Evolutionary conservation across 352 stramenopile genomes (phyloP).

Genomic region (Globisporangium middletonii): DNA sequence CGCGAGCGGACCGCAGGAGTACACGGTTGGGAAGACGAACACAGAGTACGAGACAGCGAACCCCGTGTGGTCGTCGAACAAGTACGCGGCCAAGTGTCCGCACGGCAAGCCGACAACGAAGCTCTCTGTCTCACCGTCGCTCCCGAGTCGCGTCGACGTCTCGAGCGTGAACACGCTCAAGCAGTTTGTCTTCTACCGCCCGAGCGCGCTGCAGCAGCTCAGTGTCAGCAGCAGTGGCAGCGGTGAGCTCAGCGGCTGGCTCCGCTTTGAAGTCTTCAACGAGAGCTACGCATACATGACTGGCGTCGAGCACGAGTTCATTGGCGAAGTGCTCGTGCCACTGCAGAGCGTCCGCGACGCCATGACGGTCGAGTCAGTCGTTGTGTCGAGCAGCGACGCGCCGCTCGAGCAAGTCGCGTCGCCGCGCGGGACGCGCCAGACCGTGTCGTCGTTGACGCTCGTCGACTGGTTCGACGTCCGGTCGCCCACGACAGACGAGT

Average conservation of each 20-base stretch:
- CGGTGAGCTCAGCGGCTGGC: conserved; percentile 46
- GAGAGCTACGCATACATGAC: conserved; percentile 77
- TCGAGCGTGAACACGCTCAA: conserved; percentile 66
- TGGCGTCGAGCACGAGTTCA: conserved; percentile 62
- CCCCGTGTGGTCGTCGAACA: conserved; percentile 75
- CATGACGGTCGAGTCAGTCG: conserved; percentile 58
- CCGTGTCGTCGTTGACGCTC: conserved; percentile 57
- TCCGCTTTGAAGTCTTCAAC: conserved; percentile 71
- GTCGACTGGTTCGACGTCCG: conserved; percentile 80
- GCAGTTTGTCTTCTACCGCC: conserved; percentile 73
- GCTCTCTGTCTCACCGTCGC: conserved; percentile 37
- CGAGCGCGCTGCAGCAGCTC: conserved; percentile 15
- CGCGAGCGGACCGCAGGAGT: conserved; percentile 41
- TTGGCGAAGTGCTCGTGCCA: conserved; percentile 69
- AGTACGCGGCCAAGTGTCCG: conserved; percentile 44
- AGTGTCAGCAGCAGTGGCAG: conserved; percentile 1
- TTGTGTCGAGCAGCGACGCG: conserved; percentile 26
- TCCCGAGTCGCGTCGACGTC: conserved; percentile 58
- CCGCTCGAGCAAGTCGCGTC: background rate
- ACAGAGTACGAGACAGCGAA: conserved; percentile 74
- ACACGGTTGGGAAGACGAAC: conserved; percentile 74
- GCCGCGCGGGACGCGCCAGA: conserved; percentile 18
- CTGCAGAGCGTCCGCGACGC: conserved; percentile 58
- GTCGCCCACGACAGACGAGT: conserved; percentile 45
- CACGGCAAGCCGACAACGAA: conserved; percentile 66